Conservation (phyloP, 345 rosid species). For the Salix caprea region DNA sequence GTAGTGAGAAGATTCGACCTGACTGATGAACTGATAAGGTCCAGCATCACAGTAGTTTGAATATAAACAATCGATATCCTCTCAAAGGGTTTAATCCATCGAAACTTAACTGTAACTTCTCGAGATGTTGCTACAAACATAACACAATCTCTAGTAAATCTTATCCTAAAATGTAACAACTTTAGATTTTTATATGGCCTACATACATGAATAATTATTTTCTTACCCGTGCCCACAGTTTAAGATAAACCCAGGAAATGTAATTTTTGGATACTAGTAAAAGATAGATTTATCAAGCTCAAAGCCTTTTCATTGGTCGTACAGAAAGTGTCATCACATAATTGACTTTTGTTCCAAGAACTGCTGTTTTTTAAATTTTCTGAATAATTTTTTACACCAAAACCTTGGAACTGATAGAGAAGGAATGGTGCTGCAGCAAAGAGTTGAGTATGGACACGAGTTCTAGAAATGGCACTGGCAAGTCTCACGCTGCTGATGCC, state of each 20-base stretch:
- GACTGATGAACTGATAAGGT: not conserved
- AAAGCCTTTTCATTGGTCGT: not conserved
- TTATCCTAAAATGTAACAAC: no score
- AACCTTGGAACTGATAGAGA: not conserved
- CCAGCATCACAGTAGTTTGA: not conserved
- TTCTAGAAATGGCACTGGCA: constrained; percentile 36
- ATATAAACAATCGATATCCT: not conserved
- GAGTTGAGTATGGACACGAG: constrained; percentile 27
- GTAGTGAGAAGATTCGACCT: not conserved
- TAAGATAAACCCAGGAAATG: no score
- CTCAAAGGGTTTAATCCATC: not conserved
- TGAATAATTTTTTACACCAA: not conserved
- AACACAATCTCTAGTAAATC: no score
- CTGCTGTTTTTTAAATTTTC: not conserved
- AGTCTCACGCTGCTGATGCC: constrained; percentile 9
- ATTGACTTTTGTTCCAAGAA: not conserved
- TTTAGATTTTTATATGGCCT: no score
- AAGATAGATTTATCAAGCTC: not conserved
- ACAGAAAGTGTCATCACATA: not conserved
- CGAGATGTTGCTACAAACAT: no score
- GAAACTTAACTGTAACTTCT: no score
- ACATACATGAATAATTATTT: no score
- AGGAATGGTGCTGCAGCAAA: not conserved
- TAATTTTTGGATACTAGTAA: no score
- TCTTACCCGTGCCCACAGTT: no score